These are phyloP conservation scores for Atractiella rhizophila DNA, from an alignment of 768 basidiomycete species.

Conservation along the genomic window DNA sequence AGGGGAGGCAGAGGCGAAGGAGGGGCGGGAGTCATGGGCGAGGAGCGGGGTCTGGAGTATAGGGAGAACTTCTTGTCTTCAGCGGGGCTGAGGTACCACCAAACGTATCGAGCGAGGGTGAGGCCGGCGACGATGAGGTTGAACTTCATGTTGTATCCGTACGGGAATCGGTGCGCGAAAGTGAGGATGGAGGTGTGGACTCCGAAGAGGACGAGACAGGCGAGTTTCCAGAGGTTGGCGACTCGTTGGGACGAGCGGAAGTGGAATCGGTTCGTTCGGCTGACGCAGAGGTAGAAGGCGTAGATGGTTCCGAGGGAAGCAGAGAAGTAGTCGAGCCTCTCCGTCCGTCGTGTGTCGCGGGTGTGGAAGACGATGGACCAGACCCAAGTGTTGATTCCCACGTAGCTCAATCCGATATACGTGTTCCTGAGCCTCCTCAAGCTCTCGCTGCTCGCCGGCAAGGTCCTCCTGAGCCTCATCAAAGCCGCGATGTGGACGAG, in stretches of 20 bases:
- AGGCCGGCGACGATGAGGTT: constrained; percentile 47
- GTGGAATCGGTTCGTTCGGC: constrained; percentile 28
- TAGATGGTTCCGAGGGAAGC: constrained; percentile 63
- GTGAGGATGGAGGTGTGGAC: constrained; percentile 56
- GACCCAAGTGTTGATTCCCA: constrained; percentile 70
- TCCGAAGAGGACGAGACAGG: constrained; percentile 35
- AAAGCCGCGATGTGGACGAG: constrained; percentile 44
- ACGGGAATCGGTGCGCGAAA: constrained; percentile 53
- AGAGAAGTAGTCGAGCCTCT: constrained; percentile 84
- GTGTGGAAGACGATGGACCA: constrained; percentile 84
- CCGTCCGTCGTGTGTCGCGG: constrained; percentile 61
- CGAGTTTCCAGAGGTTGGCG: constrained; percentile 26
- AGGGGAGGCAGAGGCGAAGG: constrained; percentile 34
- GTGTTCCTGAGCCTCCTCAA: too few relatives aligned
- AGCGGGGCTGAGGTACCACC: constrained; percentile 53
- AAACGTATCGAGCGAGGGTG: constrained; percentile 57
- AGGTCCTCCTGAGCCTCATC: constrained; percentile 22
- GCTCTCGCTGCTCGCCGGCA: too few relatives aligned
- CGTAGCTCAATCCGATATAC: constrained; percentile 38
- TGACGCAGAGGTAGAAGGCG: constrained; percentile 47
- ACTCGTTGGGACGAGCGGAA: constrained; percentile 1
- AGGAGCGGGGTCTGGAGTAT: constrained; percentile 27
- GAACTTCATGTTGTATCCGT: constrained; percentile 74
- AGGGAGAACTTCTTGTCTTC: constrained; percentile 22
- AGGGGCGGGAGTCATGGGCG: constrained; percentile 13